Evolutionary conservation across 2,329 filamentous ascomycete genomes (phyloP).

Genomic region (Neonectria hederae): DNA sequence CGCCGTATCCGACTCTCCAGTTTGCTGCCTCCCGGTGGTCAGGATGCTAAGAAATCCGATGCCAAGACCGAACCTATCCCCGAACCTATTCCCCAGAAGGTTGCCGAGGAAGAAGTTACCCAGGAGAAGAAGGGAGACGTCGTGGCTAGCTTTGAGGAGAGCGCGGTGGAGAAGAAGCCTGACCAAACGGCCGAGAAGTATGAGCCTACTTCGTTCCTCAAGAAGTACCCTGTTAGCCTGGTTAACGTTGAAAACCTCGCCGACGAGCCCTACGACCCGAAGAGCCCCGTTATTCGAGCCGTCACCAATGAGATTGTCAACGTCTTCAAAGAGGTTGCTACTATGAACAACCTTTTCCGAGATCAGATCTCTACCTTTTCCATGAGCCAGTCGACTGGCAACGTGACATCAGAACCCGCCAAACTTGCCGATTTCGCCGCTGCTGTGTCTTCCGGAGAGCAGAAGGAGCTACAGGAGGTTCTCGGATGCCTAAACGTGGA

Average conservation of each 20-base stretch:
- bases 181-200: conserved; percentile 67
- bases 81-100: conserved; percentile 68
- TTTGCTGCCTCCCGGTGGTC: conserved; percentile 74
- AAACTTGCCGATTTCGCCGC: conserved; percentile 98
- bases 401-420: conserved; percentile 92
- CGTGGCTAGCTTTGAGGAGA: conserved; percentile 96
- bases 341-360: conserved; percentile 91
- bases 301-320: conserved; percentile 98
- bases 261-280: conserved; percentile 90
- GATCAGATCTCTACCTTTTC: conserved; percentile 98
- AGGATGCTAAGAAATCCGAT: conserved; percentile 62
- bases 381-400: conserved; percentile 93
- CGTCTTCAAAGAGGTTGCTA: conserved; percentile 96
- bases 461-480: conserved; percentile 91
- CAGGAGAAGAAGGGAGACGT: conserved; percentile 88
- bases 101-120: conserved; percentile 60
- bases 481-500: conserved; percentile 90
- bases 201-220: conserved; percentile 90
- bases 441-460: conserved; percentile 93
- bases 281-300: conserved; percentile 87
- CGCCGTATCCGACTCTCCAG: conserved; percentile 90
- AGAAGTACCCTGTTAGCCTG: conserved; percentile 90
- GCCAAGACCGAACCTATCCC: conserved; percentile 60
- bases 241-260: conserved; percentile 94
- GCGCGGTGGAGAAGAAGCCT: conserved; percentile 67